Conservation (phyloP, 108 stramenopile species). For the Cylindrotheca closterium region DNA sequence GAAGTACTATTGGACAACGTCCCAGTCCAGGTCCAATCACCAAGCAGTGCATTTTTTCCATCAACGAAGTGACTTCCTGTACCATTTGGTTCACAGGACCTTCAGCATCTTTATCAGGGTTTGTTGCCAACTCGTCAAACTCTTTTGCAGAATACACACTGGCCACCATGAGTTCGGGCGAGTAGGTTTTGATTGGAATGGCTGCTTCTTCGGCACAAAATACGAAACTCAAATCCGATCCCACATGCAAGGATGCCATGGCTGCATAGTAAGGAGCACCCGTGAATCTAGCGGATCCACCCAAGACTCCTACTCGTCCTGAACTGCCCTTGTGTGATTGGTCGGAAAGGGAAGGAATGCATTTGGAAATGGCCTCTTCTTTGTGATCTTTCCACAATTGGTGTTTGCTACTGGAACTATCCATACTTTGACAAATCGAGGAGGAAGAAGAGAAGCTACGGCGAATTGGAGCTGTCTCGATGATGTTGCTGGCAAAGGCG, state of each 20-base stretch:
- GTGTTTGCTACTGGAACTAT: too few species aligned
- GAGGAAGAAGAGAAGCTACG: too few species aligned
- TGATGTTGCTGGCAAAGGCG: background rate
- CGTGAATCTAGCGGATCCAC: constrained; percentile 93
- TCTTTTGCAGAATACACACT: constrained; percentile 71
- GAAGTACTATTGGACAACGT: constrained; percentile 67
- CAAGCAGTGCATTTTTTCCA: constrained; percentile 72
- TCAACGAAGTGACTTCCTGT: constrained; percentile 34
- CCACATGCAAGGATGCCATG: constrained; percentile 78
- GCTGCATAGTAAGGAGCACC: constrained; percentile 98
- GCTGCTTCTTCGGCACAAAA: constrained; percentile 91
- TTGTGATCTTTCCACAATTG: background rate
- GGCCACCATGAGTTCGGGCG: constrained; percentile 90
- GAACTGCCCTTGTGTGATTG: constrained; percentile 86
- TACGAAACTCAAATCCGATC: constrained; percentile 94
- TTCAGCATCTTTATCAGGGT: background rate
- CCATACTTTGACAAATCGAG: too few species aligned
- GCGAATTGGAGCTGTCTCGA: too few species aligned
- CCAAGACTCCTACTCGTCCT: constrained; percentile 92
- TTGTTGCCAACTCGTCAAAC: constrained; percentile 35
- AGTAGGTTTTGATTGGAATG: constrained; percentile 94
- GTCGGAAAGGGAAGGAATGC: constrained; percentile 47
- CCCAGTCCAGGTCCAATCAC: constrained; percentile 97
- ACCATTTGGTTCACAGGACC: constrained; percentile 44
- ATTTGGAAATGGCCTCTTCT: constrained; percentile 14